Percentiles rank a stretch among this genome's conserved stretches.
Conservation (phyloP, 1,284 basidiomycete species). For the Rhizopogon parksii region DNA sequence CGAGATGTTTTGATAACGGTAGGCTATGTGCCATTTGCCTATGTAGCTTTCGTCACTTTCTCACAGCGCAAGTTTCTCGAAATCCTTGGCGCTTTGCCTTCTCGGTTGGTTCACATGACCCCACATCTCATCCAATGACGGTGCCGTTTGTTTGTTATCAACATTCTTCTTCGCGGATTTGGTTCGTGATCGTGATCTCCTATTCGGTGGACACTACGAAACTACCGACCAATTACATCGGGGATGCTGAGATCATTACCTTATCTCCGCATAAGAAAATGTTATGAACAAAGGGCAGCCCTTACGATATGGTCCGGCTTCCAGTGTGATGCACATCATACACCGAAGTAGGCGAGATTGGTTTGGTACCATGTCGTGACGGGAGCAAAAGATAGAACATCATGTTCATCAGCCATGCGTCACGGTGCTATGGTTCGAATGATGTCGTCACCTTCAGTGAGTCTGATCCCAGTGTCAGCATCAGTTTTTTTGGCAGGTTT, state of each 20-base stretch:
- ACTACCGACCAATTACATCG: constrained; percentile 8
- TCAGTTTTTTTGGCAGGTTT: background rate
- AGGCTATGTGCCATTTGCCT: background rate
- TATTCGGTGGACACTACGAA: background rate
- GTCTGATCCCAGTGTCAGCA: background rate
- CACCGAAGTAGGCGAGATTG: constrained; percentile 7
- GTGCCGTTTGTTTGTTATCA: constrained; percentile 11
- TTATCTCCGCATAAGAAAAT: constrained; percentile 22
- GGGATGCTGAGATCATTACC: constrained; percentile 12
- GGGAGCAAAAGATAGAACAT: constrained; percentile 2
- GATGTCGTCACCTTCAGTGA: background rate
- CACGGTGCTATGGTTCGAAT: background rate
- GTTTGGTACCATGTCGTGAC: constrained; percentile 1
- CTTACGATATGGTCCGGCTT: background rate
- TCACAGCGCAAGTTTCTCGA: constrained; percentile 6
- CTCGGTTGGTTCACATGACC: background rate
- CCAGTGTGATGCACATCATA: background rate
- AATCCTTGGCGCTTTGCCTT: background rate
- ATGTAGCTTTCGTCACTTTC: constrained; percentile 7
- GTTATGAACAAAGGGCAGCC: constrained; percentile 2
- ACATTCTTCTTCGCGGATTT: background rate
- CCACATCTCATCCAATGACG: background rate
- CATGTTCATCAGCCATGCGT: background rate
- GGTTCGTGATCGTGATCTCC: background rate
- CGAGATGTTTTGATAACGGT: background rate